Base-by-base conservation (phyloP, 2,329 filamentous ascomycete genomes). In the Beauveria rudraprayagi region DNA sequence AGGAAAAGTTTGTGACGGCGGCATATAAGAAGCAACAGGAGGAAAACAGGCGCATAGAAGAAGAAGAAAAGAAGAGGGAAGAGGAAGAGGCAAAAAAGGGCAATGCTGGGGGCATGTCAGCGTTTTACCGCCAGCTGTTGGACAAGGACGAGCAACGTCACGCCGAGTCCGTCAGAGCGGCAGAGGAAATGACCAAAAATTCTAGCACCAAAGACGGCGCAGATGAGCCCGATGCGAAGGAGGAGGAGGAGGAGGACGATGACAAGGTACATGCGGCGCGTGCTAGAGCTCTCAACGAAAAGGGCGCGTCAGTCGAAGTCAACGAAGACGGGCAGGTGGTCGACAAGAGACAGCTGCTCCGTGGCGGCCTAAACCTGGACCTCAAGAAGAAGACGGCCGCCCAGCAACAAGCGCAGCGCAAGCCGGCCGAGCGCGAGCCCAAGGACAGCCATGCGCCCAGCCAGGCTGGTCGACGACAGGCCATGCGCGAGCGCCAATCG, bases 261-360 rank as follows among this genome's bases (percentile, higher is more conserved):
- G 78, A 79, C 55, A 85, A 83, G 70, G 78, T 78, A 0, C 85
- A 87, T 19, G 82, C 81, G 2, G 83, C 92, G 40, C 68, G 86
- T n/a, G 88, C 87, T 5, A 80, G 77, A 53, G 86, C 90, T 67
- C 80, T 91, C 57, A 87, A 87, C 59, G 80, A 83, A 44, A 84
- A 78, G 63, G 84, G 77, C 64, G 85, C 76, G 0, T 76, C 78
- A 3, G 82, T 94, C 44, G 82, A 85, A 8, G 75, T 93, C 67
- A 93, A 93, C 68, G 90, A 94, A 63, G 90, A 94, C 44, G 90
- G 90, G 0, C 85, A 92, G 70, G 86, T 94, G 1, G 87, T 91
- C 28, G 90, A 95, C 71, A 93, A 92, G 77, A 81, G 90, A n/a
- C 87, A 94, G 71, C 77, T 94, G 9, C 81, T 95, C 7, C 81